phyloP scores from a whole-genome alignment of 495 filamentous ascomycete species.

The Ramalina peruviana region DNA sequence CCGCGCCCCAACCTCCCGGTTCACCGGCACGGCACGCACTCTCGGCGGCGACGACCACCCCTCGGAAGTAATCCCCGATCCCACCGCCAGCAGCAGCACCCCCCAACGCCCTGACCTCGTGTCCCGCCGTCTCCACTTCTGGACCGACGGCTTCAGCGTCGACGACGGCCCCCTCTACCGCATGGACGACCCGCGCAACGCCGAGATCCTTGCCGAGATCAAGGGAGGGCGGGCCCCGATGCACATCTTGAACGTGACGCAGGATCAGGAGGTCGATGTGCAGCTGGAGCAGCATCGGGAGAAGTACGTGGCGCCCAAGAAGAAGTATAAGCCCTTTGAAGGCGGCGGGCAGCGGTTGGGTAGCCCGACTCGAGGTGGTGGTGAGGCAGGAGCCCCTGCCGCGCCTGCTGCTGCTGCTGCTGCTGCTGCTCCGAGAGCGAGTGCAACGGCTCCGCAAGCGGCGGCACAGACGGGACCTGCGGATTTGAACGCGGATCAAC shows the following conservation, averaged over 20 bases:
- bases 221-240: conserved; percentile 75
- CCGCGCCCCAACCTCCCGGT: conserved; percentile 41
- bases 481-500: conserved; percentile 60
- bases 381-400: conserved; percentile 12
- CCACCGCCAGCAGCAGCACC: conserved; percentile 25
- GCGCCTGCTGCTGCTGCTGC: conserved; percentile 19
- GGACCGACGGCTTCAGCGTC: conserved; percentile 87
- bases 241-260: conserved; percentile 74
- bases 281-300: conserved; percentile 76
- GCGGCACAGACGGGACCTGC: conserved; percentile 27
- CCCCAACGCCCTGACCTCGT: conserved; percentile 35
- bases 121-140: conserved; percentile 70
- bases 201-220: conserved; percentile 69
- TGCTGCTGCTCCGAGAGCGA: conserved; percentile 22
- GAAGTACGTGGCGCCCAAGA: conserved; percentile 59
- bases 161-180: conserved; percentile 86
- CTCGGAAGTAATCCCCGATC: conserved; percentile 55
- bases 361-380: conserved; percentile 63
- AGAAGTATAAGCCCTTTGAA: conserved; percentile 73
- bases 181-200: conserved; percentile 79
- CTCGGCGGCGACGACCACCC: conserved; percentile 82
- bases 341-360: conserved; percentile 80
- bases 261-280: conserved; percentile 80
- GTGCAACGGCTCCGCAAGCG: conserved; percentile 18
- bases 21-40: conserved; percentile 71